phyloP scores from a whole-genome alignment of 2,329 filamentous ascomycete species.

The Aspergillus sp. region DNA sequence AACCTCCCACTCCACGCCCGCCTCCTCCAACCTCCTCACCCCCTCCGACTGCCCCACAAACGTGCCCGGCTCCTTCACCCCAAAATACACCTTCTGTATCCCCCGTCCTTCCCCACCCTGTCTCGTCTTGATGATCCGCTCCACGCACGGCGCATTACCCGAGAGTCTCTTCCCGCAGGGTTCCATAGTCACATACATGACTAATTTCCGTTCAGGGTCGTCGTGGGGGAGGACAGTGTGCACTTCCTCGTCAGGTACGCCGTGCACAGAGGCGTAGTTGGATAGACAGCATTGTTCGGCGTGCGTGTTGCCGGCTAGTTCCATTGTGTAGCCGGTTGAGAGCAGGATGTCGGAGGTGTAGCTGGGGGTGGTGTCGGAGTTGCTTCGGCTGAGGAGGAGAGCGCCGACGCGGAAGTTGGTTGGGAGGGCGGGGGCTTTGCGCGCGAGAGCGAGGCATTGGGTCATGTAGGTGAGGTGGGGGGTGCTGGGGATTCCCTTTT shows the following conservation, averaged over 20 bases:
- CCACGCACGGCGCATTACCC: slow-evolving; percentile 61
- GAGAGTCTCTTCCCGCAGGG: slow-evolving; percentile 50
- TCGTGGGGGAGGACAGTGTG: slow-evolving; percentile 43
- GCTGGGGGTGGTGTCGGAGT: slow-evolving; percentile 25
- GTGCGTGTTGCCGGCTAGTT: slow-evolving; percentile 90
- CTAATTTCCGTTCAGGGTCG: slow-evolving; percentile 49
- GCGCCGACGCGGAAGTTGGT: slow-evolving; percentile 95
- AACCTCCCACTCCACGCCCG: slow-evolving; percentile 72
- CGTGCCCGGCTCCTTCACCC: slow-evolving; percentile 83
- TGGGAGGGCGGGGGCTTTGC: slow-evolving; percentile 77
- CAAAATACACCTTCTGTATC: slow-evolving; percentile 80
- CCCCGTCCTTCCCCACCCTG: slow-evolving; percentile 54
- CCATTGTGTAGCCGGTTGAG: slow-evolving; percentile 85
- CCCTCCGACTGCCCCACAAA: slow-evolving; percentile 85
- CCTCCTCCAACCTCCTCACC: slow-evolving; percentile 66
- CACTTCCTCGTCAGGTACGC: slow-evolving; percentile 38
- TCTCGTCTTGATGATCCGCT: slow-evolving; percentile 67
- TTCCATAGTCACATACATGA: slow-evolving; percentile 89
- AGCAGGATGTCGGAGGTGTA: slow-evolving; percentile 57
- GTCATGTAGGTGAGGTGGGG: slow-evolving; percentile 60
- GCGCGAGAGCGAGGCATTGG: slow-evolving; percentile 73
- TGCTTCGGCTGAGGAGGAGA: slow-evolving; percentile 62
- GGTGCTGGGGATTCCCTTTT: slow-evolving; percentile 19
- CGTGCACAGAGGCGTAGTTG: slow-evolving; percentile 56
- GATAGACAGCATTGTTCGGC: slow-evolving; percentile 90